These are phyloP conservation scores for Kurtzmaniella fragi DNA, from an alignment of 805 yeast genomes.

Conservation along the genomic window DNA sequence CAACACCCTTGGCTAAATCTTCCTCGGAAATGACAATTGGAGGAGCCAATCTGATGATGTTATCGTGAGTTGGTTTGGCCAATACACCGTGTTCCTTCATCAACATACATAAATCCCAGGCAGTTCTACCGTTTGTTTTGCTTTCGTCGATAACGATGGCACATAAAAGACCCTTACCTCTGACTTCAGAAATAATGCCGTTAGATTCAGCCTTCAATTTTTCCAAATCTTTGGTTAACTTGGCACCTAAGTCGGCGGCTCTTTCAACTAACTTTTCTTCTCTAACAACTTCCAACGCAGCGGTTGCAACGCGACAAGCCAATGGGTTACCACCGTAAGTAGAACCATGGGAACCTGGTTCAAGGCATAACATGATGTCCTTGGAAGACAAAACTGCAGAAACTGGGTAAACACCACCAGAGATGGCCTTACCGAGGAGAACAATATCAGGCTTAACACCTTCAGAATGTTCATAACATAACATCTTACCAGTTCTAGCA, in stretches of 20 bases:
- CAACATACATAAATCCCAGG: constrained; percentile 91
- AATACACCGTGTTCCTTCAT: constrained; percentile 86
- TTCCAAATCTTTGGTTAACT: constrained; percentile 55
- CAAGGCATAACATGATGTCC: constrained; percentile 83
- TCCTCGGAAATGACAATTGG: constrained; percentile 88
- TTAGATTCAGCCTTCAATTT: constrained; percentile 47
- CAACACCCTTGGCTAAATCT: constrained; percentile 79
- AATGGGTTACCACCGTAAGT: constrained; percentile 98
- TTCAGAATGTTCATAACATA: constrained; percentile 81
- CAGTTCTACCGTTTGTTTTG: constrained; percentile 82
- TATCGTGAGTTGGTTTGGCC: constrained; percentile 96
- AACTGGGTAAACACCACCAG: constrained; percentile 93
- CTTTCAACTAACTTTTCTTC: constrained; percentile 84
- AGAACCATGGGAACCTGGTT: constrained; percentile 96
- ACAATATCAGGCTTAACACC: constrained; percentile 84
- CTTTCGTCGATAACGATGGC: constrained; percentile 88
- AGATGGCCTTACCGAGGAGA: constrained; percentile 87
- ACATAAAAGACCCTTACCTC: constrained; percentile 82
- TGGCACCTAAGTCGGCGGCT: constrained; percentile 65
- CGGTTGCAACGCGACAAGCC: constrained; percentile 88
- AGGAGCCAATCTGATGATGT: constrained; percentile 93
- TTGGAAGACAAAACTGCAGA: constrained; percentile 87
- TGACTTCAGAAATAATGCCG: constrained; percentile 55
- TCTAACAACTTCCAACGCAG: constrained; percentile 84
- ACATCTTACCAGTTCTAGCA: constrained; percentile 93